Evolutionary conservation across 495 filamentous ascomycete genomes (phyloP), one percentile per base, ranked within the genome.

Genomic region (Barbatosphaeria neglecta): DNA sequence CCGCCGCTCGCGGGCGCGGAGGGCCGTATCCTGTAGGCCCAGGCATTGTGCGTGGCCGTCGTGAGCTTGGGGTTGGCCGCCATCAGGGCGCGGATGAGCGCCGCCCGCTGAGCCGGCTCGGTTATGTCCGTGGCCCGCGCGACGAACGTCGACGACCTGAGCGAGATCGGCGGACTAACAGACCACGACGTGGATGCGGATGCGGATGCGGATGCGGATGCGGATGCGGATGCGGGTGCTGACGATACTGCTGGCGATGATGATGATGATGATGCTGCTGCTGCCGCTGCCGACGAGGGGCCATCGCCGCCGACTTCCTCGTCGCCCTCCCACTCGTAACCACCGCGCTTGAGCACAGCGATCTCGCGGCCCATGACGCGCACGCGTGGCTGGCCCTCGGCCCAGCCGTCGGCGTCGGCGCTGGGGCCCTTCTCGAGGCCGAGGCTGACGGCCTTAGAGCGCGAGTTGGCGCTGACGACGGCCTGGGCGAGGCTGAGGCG

Each of bases 401-500:
- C 84, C 77, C 79, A 85, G 2, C 81, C 78, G 55, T 86, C 78
- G 22, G 84, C 72, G 38, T 84, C 85, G 9, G 81, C 82, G 37
- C 72, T 76, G 22, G 69, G 73, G 0, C 78, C 83, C 31, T 67
- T 78, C 50, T 86, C 77, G 18, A 90, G 62, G 4, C 87, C 86
- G 11, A 93, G 50, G 59, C 72, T 85, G 35, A 82, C 72, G 22
- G 86, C 87, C 57, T 87, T 87, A 13, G 75, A 78, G 48, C 81
- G 72, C 47, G 79, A 84, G 52, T 88, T 89, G 28, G 77, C 77
- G 56, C 85, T 87, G 19, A 90, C 82, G 7, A 89, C 76, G 1
- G 83, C 86, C 57, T 90, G 86, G 0, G 75, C 84, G 19, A 93
- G 65, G 57, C 86, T 90, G 19, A 92, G 62, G 37, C 85, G 71